Evolutionary conservation across 192 early-diverging fungal genomes (phyloP), one percentile per base, ranked within the genome.

Genomic region (Coemansia sp.): DNA sequence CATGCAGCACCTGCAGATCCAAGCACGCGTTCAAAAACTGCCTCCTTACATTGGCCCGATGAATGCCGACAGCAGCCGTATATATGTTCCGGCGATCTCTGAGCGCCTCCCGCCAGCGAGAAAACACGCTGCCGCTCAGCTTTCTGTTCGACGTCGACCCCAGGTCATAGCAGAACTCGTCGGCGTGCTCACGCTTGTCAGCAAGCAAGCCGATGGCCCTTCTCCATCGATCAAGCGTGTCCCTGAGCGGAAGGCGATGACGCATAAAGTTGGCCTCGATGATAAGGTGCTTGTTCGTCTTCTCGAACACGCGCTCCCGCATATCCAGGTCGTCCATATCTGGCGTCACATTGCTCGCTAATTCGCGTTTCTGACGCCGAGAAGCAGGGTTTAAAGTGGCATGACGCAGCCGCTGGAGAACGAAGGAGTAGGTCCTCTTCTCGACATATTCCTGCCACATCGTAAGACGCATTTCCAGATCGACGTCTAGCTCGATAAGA

Each of bases 391-490:
- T 16, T 14, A 16, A 16, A 16, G 13, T 42, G 14, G 39, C 14
- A 16, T 42, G 3, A 6, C 39, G 39, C 39, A 42, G 39, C 2
- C 39, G 39, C 39, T 42, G 39, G 14, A 42, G 39, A 42, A 42
- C 39, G 2, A 42, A 42, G 2, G 39, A 14, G 28, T 30, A 30
- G 4, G 27, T 29, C 14, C 14, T 42, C 39, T 3, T 6, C 13
- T 16, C 14, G 39, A 42, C 11, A 42, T 29, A 53, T 16, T 53
- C 51, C 14, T 13, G 13, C 51, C 51, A 53, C 8, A 29, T 29
- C 25, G 27, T 48, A 49, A 67, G 35, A 3, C 48, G 64, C 16
- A 32, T 28, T n/a, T 62, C 59, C 20, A 55, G 63, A 3, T 52
- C 64, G 3, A 19, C 42, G 1, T 57, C 58, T 1, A 35, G 32